Evolutionary conservation across 805 yeast genomes (phyloP), one percentile per base, ranked within the genome.

Genomic region (Saccharomycopsis javanensis): DNA sequence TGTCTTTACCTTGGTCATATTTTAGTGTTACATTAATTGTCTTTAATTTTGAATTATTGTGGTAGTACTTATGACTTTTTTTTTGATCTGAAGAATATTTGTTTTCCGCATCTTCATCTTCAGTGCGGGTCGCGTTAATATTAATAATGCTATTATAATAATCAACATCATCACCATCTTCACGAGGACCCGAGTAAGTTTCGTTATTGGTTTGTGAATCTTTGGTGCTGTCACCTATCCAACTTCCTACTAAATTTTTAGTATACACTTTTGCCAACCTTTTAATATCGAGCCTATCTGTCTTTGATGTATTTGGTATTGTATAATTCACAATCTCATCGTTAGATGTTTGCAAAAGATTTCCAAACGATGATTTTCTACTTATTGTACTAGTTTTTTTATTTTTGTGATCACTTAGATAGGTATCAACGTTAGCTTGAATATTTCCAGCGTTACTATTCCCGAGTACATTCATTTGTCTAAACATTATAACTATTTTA

Each of bases 251-350:
- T 1, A 60, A 33, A 30, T 42, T 55, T 45, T 55, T 50, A 3
- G 65, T 57, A 30, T 54, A 62, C 23, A 50, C 54, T 37, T 53
- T 63, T 7, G 64, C 64, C n/a, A 61, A 34, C 35, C 54, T 56
- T 56, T 62, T 59, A 10, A 62, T 51, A 6, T 63, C 60, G 5
- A 50, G 20, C 28, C 56, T 54, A n/a, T 62, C 64, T 42, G 52
- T n/a, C 37, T 50, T 50, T 31, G 42, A 31, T 5, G 30, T 46
- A n/a, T 27, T 48, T 27, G 51, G 16, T 15, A 34, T 28, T 23
- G 42, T 45, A 50, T 23, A 20, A 11, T 53, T 34, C 1, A 34
- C 51, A 27, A 23, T 30, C 6, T 50, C 25, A 20, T 48, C 50
- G 11, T 31, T 31, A 7, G 35, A 18, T 45, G 34, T 3, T 18